Evolutionary conservation across 257 asterid genomes (phyloP), one percentile per base, ranked within the genome.

Genomic region (Handroanthus guayacan): DNA sequence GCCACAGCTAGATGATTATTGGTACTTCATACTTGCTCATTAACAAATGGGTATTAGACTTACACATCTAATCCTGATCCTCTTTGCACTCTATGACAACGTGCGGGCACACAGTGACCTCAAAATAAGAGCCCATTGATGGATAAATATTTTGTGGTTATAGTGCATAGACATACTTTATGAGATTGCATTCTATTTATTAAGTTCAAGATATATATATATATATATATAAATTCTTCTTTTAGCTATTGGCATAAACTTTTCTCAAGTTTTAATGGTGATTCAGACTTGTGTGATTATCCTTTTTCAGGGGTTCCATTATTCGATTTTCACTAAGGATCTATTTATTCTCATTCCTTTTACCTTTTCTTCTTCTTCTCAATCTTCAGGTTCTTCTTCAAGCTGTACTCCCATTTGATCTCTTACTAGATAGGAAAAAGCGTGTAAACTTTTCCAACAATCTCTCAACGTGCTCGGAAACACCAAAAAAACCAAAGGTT

Each of bases 381-480:
- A 74, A 78, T 67, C 45, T 82, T 81, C 93, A 94, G 97, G 93
- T 88, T 87, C 96, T 92, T 81, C 75, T 95, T 83, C 95, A 95
- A 88, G 97, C 98, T 72, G 99, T 95, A 67, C 91, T 92, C 62
- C 99, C 99, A 63, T 95, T 95, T 86, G 98, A 95, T 83, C 88
- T 95, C 71, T 80, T 89, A 75, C 75, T 79, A 73, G 98, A 95
- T 79, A 83, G 89, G 67, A 95, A 88, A 78, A 92, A 88, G 82
- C 98, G 97, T 58, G 71, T 78, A 47, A 81, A 45, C 60, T 92
- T 88, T 84, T 84, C 78, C 79, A 85, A 87, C 64, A 87, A 86
- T 80, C 89, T 86, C 54, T 84, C 80, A 45, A 78, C 81, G 81
- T 82, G 85, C 80, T 83, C 87, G 55, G 92, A 88, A 67, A 72